Evolutionary conservation across 495 filamentous ascomycete species (phyloP).

Genomic region (Daldinia loculata): DNA sequence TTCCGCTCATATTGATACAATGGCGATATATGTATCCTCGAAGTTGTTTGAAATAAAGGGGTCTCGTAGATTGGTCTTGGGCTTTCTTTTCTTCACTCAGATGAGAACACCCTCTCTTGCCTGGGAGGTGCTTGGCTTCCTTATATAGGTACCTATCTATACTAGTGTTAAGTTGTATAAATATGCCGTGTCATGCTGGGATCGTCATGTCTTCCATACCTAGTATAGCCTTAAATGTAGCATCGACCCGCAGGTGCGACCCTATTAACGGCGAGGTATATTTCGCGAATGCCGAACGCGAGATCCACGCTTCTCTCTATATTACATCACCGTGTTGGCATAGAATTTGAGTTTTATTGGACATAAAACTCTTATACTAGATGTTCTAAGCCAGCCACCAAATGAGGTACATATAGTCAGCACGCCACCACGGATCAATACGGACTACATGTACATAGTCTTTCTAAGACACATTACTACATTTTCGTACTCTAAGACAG

Average conservation of each 20-base stretch:
- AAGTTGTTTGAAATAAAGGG: background rate
- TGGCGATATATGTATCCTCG: background rate
- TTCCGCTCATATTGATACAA: constrained; percentile 10
- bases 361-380: background rate
- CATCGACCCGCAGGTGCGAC: background rate
- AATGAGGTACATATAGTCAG: background rate
- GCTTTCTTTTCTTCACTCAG: background rate
- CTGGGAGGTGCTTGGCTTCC: background rate
- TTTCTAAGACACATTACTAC: background rate
- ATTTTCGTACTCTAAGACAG: background rate
- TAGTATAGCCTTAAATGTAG: background rate
- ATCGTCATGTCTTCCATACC: background rate
- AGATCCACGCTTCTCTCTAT: background rate
- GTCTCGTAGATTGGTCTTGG: background rate
- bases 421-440: background rate
- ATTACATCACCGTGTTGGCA: background rate
- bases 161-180: background rate
- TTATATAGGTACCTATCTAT: constrained; percentile 1
- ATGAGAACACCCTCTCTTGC: background rate
- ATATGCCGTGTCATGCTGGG: background rate
- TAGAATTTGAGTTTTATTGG: background rate
- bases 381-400: background rate
- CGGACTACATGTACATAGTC: background rate
- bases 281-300: constrained; percentile 8
- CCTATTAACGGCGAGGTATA: background rate